Base-by-base conservation (phyloP, 164 flowering plant genomes). In the Warburgia ugandensis region DNA sequence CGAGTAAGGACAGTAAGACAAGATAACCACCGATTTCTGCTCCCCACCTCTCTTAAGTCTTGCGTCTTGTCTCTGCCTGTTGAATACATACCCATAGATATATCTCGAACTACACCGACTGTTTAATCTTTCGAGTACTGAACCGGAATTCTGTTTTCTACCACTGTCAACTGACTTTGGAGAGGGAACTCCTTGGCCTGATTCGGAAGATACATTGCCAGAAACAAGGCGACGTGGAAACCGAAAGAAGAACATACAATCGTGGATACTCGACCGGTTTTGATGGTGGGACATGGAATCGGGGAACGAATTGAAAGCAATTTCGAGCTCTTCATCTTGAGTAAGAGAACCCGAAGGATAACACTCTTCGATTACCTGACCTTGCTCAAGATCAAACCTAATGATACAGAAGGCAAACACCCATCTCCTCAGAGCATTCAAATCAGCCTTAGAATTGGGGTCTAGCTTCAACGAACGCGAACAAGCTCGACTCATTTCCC, bases 51-150 rank as follows among this genome's bases (percentile, higher is more conserved):
- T 69, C 63, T 81, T 89, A 47, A 94, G 68, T 79, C 90, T 79
- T 69, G 86, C 96, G 58, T 94, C 99, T 56, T 94, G 99, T 58
- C 97, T 81, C 72, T 94, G 96, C 67, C 99, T 79, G 58, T 94
- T 94, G 45, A 94, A 94, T 5, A 94, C 99, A 69, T 73, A 94
- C 5, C 99, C 99, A 61, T 94, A 94, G 64, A 94, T 52, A 56
- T 72, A 84, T 38, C 55, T 65, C 5, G 77, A 38, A 23, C 60
- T 50, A 45, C 47, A 14, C n/a, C 35, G 23, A 49, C 5, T 22
- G 17, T 6, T 31, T 12, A 39, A 49, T 26, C 23, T 21, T 3
- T 28, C 3, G 6, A n/a, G n/a, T 35, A 44, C 43, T 11, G 1
- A 6, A 9, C 45, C 66, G 9, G 50, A 47, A 39, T 46, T 41